Percentiles rank a stretch among this genome's conserved stretches.
phyloP scores from a whole-genome alignment of 805 yeast species.

The Naumovozyma castellii region DNA sequence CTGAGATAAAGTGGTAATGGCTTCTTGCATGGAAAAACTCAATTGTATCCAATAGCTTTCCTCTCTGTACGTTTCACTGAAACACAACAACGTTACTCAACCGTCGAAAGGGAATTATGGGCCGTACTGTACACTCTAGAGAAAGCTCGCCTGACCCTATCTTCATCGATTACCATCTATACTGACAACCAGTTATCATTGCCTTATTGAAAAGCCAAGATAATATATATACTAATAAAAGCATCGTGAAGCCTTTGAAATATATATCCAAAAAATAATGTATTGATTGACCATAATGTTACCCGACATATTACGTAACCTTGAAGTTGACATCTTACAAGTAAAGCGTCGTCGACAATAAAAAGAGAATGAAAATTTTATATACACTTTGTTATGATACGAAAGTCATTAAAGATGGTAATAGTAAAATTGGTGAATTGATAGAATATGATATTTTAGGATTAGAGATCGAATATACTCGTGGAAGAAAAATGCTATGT shows the following conservation, averaged over 20 bases:
- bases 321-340: neutral
- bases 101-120: constrained; percentile 1
- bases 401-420: neutral
- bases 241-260: no score
- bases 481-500: neutral
- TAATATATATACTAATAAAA: no score
- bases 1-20: neutral
- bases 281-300: no score
- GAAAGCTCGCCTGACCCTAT: no score
- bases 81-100: constrained; percentile 1
- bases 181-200: no score
- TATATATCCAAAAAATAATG: no score
- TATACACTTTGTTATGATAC: no score
- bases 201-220: no score
- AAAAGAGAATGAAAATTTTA: neutral
- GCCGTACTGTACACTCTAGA: constrained; percentile 2
- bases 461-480: neutral
- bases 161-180: no score
- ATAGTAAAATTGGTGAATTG: neutral
- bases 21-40: neutral
- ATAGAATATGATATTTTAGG: neutral
- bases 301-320: no score
- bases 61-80: no score
- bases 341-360: neutral
- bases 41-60: no score